phyloP scores from a whole-genome alignment of 2,329 filamentous ascomycete species.

The Juglanconis oblonga region DNA sequence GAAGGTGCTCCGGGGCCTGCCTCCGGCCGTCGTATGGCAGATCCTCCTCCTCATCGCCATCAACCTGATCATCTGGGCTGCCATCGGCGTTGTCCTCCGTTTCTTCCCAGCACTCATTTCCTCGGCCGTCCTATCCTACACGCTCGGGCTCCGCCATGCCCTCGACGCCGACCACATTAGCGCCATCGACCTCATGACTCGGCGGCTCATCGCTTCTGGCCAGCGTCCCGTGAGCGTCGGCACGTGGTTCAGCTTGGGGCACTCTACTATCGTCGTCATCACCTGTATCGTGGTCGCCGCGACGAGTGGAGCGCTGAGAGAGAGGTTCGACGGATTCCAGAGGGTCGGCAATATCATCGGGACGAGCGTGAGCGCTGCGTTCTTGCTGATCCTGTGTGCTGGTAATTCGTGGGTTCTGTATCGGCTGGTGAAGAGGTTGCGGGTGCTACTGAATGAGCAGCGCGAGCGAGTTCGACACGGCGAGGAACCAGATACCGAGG shows the following conservation, averaged over 20 bases:
- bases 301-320: conserved; percentile 77
- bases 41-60: conserved; percentile 48
- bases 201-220: conserved; percentile 79
- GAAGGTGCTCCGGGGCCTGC: conserved; percentile 26
- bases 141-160: conserved; percentile 87
- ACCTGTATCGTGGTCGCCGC: conserved; percentile 91
- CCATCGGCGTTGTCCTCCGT: conserved; percentile 49
- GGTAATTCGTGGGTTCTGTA: conserved; percentile 86
- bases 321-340: conserved; percentile 77
- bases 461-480: conserved; percentile 27
- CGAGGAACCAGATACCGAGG: conserved; percentile 15
- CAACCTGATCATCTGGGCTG: conserved; percentile 56
- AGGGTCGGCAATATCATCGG: conserved; percentile 85
- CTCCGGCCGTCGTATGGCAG: conserved; percentile 38
- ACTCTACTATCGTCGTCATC: conserved; percentile 87
- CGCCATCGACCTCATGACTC: conserved; percentile 93
- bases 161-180: conserved; percentile 87
- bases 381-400: conserved; percentile 76
- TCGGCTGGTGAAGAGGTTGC: conserved; percentile 69
- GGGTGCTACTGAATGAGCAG: conserved; percentile 50
- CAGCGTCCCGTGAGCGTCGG: conserved; percentile 88
- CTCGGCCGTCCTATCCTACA: conserved; percentile 81
- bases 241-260: conserved; percentile 90
- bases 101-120: conserved; percentile 64
- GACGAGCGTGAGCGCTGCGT: conserved; percentile 78